Conservation (phyloP, 495 filamentous ascomycete species). For the Xylaria flabelliformis region DNA sequence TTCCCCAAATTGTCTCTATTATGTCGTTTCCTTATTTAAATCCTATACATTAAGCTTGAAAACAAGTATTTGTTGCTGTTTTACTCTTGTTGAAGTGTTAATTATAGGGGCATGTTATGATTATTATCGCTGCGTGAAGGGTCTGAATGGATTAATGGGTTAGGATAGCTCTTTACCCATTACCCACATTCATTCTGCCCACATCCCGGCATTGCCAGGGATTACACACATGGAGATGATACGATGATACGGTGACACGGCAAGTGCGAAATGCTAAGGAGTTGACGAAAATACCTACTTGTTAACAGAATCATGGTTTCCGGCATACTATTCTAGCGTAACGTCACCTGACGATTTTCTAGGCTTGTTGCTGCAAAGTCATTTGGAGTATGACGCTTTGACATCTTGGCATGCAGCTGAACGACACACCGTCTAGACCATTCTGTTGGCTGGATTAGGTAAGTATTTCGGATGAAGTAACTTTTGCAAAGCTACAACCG, state of each 20-base stretch:
- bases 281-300: background rate
- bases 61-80: background rate
- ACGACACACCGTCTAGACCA: background rate
- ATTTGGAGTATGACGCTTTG: background rate
- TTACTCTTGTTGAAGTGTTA: background rate
- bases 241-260: background rate
- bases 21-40: background rate
- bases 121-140: background rate
- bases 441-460: background rate
- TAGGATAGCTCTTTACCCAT: background rate
- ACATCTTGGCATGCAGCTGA: conserved; percentile 13
- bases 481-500: background rate
- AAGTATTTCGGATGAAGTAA: background rate
- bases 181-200: background rate
- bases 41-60: background rate
- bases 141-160: background rate
- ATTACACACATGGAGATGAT: background rate
- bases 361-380: conserved; percentile 1
- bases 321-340: background rate
- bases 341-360: conserved; percentile 15
- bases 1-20: background rate
- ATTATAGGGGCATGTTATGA: background rate
- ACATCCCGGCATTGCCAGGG: background rate
- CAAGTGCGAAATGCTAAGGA: background rate
- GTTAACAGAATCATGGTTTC: background rate